Evolutionary conservation across 139 green algal genomes (phyloP).

Genomic region (Diplosphaera chodatii): DNA sequence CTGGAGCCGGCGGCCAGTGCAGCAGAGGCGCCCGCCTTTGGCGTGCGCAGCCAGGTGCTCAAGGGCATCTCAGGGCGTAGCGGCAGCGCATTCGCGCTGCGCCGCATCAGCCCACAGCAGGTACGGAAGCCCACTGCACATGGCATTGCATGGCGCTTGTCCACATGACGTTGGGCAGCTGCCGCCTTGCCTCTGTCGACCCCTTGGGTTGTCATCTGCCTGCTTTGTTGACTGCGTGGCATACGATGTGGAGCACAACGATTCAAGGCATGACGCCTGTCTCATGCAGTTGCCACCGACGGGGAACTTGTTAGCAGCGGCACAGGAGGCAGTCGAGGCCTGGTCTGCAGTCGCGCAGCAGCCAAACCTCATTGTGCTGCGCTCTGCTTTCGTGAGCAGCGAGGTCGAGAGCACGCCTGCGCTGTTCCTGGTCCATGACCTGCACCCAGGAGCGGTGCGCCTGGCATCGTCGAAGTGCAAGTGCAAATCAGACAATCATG

Average conservation of each 20-base stretch:
- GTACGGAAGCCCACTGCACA: too few species aligned
- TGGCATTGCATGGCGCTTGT: too few species aligned
- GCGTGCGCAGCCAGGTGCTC: conserved; percentile 52
- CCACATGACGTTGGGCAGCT: too few species aligned
- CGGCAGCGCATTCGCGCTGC: conserved; percentile 62
- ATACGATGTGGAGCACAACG: too few species aligned
- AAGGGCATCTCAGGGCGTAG: conserved; percentile 66
- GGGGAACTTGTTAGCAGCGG: conserved; percentile 53
- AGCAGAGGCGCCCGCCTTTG: conserved; percentile 34
- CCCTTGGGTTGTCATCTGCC: too few species aligned
- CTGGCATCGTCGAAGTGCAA: too few species aligned
- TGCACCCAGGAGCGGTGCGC: conserved; percentile 38
- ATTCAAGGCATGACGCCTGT: too few species aligned
- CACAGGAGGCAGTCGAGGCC: conserved; percentile 42
- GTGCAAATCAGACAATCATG: too few species aligned
- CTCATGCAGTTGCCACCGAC: conserved; percentile 45
- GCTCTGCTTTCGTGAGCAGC: conserved; percentile 57
- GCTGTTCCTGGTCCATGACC: conserved; percentile 62
- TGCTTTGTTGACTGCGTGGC: too few species aligned
- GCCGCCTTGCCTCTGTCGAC: too few species aligned
- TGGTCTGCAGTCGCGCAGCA: conserved; percentile 63
- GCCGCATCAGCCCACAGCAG: conserved; percentile 68
- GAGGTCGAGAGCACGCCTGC: conserved; percentile 54
- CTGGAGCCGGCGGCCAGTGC: conserved; percentile 48
- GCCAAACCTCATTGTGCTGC: conserved; percentile 59